phyloP scores from a whole-genome alignment of 768 basidiomycete species.

The Mycena floridula region DNA sequence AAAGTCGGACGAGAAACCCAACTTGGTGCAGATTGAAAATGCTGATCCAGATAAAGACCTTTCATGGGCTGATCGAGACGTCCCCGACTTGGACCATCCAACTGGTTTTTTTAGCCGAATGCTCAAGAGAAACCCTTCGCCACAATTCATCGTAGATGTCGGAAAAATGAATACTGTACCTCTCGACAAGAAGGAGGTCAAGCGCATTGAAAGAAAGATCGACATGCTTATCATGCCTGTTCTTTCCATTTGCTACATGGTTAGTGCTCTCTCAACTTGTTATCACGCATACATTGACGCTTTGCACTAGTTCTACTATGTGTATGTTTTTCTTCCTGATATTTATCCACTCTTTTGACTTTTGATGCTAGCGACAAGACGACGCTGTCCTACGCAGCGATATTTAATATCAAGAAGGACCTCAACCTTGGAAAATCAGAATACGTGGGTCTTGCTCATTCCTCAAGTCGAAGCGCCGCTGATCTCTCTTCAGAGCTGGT shows the following conservation, averaged over 20 bases:
- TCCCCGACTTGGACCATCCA: conserved; percentile 1
- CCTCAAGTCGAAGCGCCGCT: not conserved
- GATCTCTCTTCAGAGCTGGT: conserved; percentile 13
- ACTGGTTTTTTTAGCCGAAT: conserved; percentile 10
- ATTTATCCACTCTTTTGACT: not conserved
- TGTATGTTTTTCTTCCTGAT: conserved; percentile 9
- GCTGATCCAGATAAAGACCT: not conserved
- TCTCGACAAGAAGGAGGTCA: conserved; percentile 12
- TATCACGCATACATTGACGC: not conserved
- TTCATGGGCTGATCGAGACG: not conserved
- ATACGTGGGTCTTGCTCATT: conserved; percentile 20
- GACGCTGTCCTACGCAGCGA: conserved; percentile 20
- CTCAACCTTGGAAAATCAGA: conserved; percentile 23
- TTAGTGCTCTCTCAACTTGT: not conserved
- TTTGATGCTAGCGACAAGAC: conserved; percentile 15
- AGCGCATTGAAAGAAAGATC: conserved; percentile 15
- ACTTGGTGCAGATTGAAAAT: too few relatives aligned
- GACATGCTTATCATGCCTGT: conserved; percentile 14
- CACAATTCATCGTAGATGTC: conserved; percentile 14
- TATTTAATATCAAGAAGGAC: conserved; percentile 25
- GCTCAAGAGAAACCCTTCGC: conserved; percentile 15
- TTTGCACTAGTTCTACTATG: conserved; percentile 13
- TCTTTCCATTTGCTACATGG: conserved; percentile 16
- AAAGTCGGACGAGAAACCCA: too few relatives aligned
- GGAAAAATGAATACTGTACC: conserved; percentile 12